Percentiles rank a stretch among this genome's conserved stretches.
phyloP scores from a whole-genome alignment of 331 rosid genomes.

The Malus hybrid region DNA sequence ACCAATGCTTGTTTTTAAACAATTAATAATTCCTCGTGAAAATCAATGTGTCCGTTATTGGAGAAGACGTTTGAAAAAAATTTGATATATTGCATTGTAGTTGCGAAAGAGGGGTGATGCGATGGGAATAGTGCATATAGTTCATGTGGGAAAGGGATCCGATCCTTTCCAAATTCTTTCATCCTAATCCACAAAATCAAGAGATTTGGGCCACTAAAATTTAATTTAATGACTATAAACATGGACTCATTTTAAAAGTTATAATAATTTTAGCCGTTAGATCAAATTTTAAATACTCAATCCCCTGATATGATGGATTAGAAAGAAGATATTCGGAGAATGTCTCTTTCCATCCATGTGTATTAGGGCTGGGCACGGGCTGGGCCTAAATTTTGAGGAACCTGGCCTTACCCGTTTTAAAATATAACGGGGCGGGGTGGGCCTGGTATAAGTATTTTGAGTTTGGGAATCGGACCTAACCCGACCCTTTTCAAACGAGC shows the following conservation, averaged over 20 bases:
- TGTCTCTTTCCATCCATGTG: no score
- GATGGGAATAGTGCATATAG: background rate
- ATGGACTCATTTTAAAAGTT: rapidly evolving
- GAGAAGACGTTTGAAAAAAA: background rate
- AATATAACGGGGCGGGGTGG: no score
- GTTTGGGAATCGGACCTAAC: no score
- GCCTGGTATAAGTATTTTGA: no score
- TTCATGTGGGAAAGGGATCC: no score
- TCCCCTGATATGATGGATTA: no score
- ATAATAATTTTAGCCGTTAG: no score
- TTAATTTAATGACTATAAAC: rapidly evolving
- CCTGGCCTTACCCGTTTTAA: no score
- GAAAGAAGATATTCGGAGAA: no score
- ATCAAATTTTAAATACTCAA: rapidly evolving
- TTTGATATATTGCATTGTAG: conserved; percentile 1
- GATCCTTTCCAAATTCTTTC: rapidly evolving
- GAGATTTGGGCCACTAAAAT: rapidly evolving
- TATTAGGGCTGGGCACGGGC: no score
- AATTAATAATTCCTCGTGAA: background rate
- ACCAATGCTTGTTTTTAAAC: conserved; percentile 2
- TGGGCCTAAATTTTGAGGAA: no score
- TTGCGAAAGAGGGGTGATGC: background rate
- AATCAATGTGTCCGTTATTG: background rate
- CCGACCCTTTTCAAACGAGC: no score
- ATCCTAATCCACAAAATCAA: rapidly evolving